phyloP scores from a whole-genome alignment of 2,329 filamentous ascomycete species.

The Venturia oleaginea region DNA sequence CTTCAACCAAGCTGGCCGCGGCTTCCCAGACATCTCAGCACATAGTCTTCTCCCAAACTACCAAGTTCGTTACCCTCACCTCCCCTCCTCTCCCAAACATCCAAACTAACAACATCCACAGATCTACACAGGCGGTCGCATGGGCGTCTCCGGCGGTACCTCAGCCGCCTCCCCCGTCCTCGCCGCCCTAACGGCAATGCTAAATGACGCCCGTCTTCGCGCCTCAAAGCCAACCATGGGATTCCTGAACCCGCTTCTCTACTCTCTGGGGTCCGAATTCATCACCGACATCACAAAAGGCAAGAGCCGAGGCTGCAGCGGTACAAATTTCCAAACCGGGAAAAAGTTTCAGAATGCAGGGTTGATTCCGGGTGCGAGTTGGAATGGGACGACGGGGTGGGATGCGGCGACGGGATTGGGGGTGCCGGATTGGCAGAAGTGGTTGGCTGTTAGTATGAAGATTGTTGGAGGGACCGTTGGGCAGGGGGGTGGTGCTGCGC shows the following conservation, averaged over 20 bases:
- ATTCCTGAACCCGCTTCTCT: slow-evolving; percentile 49
- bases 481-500: not conserved
- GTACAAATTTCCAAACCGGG: slow-evolving; percentile 9
- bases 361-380: slow-evolving; percentile 7
- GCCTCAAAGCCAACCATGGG: slow-evolving; percentile 38
- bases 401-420: slow-evolving; percentile 16
- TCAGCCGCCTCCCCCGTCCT: slow-evolving; percentile 36
- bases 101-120: not conserved
- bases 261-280: slow-evolving; percentile 22
- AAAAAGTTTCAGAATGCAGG: not conserved
- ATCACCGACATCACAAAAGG: slow-evolving; percentile 25
- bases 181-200: slow-evolving; percentile 44
- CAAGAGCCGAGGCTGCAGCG: slow-evolving; percentile 25
- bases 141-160: slow-evolving; percentile 11
- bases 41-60: slow-evolving; percentile 10
- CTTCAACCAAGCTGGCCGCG: slow-evolving; percentile 15
- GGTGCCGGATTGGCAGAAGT: slow-evolving; percentile 13
- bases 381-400: slow-evolving; percentile 13
- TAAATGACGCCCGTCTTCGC: slow-evolving; percentile 48
- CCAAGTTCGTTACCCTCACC: not conserved
- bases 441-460: slow-evolving; percentile 1
- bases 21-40: slow-evolving; percentile 16
- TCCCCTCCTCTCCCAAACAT: not conserved
- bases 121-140: not conserved
- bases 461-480: not conserved